Evolutionary conservation across 345 rosid genomes (phyloP).

Genomic region (Boechera divaricarpa): DNA sequence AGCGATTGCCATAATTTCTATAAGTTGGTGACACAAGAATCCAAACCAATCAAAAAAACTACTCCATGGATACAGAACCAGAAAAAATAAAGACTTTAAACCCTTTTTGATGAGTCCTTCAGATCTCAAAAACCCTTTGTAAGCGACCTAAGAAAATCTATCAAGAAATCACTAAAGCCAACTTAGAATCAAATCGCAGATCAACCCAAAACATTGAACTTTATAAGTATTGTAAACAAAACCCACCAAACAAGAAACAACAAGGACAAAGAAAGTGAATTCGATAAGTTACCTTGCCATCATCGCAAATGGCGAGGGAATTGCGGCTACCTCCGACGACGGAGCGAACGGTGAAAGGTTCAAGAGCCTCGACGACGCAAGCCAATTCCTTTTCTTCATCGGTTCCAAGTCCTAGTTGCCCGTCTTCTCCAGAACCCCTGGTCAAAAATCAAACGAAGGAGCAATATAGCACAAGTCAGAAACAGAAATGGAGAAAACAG

Average conservation of each 20-base stretch:
- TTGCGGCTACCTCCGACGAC: slow-evolving; percentile 97
- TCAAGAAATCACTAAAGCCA: neutral
- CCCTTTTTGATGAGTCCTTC: slow-evolving; percentile 5
- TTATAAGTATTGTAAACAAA: neutral
- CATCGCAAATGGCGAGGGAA: slow-evolving; percentile 97
- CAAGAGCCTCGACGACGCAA: slow-evolving; percentile 70
- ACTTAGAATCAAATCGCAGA: neutral
- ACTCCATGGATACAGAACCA: slow-evolving; percentile 11
- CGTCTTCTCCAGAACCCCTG: slow-evolving; percentile 99
- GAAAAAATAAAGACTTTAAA: slow-evolving; percentile 12
- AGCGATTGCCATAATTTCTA: neutral
- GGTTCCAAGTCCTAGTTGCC: slow-evolving; percentile 87
- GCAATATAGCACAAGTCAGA: slow-evolving; percentile 26
- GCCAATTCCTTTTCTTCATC: slow-evolving; percentile 85
- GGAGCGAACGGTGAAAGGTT: slow-evolving; percentile 69
- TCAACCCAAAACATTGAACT: slow-evolving; percentile 1
- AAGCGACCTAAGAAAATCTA: neutral
- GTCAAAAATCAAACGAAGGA: neutral
- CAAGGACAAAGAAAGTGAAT: neutral
- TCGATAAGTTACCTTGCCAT: slow-evolving; percentile 69
- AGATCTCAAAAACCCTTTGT: slow-evolving; percentile 32
- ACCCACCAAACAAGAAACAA: slow-evolving; percentile 8
- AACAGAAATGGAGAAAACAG: slow-evolving; percentile 14
- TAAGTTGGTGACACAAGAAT: neutral
- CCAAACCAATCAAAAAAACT: slow-evolving; percentile 20